phyloP scores from a whole-genome alignment of 1,284 basidiomycete species.

The Fomitopsis pinicola region DNA sequence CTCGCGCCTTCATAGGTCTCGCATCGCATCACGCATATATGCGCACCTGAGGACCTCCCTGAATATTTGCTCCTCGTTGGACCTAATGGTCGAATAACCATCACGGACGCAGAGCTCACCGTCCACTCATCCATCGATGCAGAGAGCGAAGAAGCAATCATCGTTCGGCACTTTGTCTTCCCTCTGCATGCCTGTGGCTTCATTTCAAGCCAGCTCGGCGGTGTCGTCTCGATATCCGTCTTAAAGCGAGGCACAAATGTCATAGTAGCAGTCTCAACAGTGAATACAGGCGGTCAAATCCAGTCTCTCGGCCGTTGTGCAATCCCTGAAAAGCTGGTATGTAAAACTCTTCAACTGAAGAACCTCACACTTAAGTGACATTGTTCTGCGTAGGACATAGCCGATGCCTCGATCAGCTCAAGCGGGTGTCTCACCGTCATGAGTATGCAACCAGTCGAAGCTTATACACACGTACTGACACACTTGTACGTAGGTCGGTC shows the following conservation, averaged over 20 bases:
- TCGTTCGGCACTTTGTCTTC: slow-evolving; percentile 45
- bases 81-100: slow-evolving; percentile 38
- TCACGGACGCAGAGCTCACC: slow-evolving; percentile 40
- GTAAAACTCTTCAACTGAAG: slow-evolving; percentile 7
- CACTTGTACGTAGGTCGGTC: slow-evolving; percentile 28
- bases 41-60: slow-evolving; percentile 39
- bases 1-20: slow-evolving; percentile 32
- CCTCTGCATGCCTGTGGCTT: slow-evolving; percentile 40
- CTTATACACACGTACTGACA: background rate
- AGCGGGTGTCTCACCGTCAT: slow-evolving; percentile 48
- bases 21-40: slow-evolving; percentile 39
- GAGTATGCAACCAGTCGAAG: slow-evolving; percentile 35
- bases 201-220: slow-evolving; percentile 27
- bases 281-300: slow-evolving; percentile 10
- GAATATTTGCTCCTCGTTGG: slow-evolving; percentile 43
- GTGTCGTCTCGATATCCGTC: slow-evolving; percentile 29
- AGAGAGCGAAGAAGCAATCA: slow-evolving; percentile 9
- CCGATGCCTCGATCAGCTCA: slow-evolving; percentile 40
- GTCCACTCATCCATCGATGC: slow-evolving; percentile 30
- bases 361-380: background rate
- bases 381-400: slow-evolving; percentile 17
- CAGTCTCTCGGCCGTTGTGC: slow-evolving; percentile 12
- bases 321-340: slow-evolving; percentile 12
- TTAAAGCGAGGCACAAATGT: slow-evolving; percentile 9
- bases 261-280: slow-evolving; percentile 10